A percentile compares a stretch with the other conserved stretches of the same genome.
Evolutionary conservation across 2,329 filamentous ascomycete species (phyloP).

Genomic region (Trichophyton simii): DNA sequence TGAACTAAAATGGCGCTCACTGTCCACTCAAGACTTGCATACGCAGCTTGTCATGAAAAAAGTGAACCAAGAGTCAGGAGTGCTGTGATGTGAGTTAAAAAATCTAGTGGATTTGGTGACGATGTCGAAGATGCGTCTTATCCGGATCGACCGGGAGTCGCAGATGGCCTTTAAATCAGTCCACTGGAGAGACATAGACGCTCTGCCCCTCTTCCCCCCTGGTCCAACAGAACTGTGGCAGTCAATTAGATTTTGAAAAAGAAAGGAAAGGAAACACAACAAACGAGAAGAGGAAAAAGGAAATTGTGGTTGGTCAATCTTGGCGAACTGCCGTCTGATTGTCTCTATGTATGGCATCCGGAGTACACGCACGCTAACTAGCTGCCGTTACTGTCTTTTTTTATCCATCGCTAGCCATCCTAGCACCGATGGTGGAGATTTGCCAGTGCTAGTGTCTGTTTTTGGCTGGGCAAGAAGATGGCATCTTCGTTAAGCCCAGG

Average conservation of each 20-base stretch:
- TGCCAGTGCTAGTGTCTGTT: not conserved
- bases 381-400: not conserved
- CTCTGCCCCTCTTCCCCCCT: not conserved
- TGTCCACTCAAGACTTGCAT: not conserved
- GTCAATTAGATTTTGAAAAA: not conserved
- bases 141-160: not conserved
- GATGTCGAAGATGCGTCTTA: not conserved
- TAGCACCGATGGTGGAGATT: not conserved
- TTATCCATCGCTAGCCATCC: not conserved
- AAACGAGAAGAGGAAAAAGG: not conserved
- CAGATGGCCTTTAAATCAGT: not conserved
- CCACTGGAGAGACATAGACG: not conserved
- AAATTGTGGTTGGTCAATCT: not conserved
- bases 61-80: not conserved
- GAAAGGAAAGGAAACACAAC: not conserved
- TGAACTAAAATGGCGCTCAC: not conserved
- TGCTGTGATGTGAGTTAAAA: not conserved
- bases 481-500: not conserved
- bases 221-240: not conserved
- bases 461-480: not conserved
- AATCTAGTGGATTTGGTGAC: not conserved
- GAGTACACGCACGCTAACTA: not conserved
- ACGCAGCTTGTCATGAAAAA: not conserved
- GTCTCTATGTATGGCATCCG: not conserved
- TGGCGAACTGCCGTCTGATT: not conserved